These are phyloP conservation scores for Fusarium siculi DNA, from an alignment of 2,329 filamentous ascomycete species.

Conservation along the genomic window DNA sequence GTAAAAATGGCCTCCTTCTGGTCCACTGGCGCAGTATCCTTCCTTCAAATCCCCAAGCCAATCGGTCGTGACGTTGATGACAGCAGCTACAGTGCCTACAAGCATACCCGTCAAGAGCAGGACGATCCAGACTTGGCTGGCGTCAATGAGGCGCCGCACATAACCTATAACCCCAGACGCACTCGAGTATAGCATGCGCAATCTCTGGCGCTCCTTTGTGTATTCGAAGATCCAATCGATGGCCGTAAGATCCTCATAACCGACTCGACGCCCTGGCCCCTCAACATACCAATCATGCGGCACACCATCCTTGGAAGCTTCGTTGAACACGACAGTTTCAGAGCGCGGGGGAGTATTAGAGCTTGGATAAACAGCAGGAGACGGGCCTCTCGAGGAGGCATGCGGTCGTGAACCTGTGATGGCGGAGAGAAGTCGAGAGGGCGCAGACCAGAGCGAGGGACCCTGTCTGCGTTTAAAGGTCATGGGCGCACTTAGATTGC, in stretches of 20 bases:
- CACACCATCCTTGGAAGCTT: constrained; percentile 57
- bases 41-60: constrained; percentile 95
- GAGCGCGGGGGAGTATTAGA: constrained; percentile 20
- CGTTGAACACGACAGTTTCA: constrained; percentile 29
- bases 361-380: constrained; percentile 29
- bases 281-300: constrained; percentile 87
- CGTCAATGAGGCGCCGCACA: constrained; percentile 78
- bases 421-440: constrained; percentile 61
- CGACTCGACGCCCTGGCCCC: constrained; percentile 87
- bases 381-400: constrained; percentile 29
- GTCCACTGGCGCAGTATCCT: constrained; percentile 81
- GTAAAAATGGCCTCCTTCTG: constrained; percentile 88
- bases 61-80: constrained; percentile 89
- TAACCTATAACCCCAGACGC: constrained; percentile 78
- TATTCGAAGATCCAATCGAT: constrained; percentile 99
- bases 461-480: constrained; percentile 79
- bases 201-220: constrained; percentile 90
- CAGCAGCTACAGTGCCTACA: constrained; percentile 85
- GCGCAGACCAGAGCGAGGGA: constrained; percentile 57
- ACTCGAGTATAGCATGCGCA: constrained; percentile 78
- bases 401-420: constrained; percentile 49
- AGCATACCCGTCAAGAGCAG: constrained; percentile 86
- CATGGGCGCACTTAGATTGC: constrained; percentile 61
- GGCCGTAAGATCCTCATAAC: constrained; percentile 94
- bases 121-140: constrained; percentile 91